These are phyloP conservation scores for Anisogramma anomala DNA, from an alignment of 2,329 filamentous ascomycete genomes.

Conservation along the genomic window DNA sequence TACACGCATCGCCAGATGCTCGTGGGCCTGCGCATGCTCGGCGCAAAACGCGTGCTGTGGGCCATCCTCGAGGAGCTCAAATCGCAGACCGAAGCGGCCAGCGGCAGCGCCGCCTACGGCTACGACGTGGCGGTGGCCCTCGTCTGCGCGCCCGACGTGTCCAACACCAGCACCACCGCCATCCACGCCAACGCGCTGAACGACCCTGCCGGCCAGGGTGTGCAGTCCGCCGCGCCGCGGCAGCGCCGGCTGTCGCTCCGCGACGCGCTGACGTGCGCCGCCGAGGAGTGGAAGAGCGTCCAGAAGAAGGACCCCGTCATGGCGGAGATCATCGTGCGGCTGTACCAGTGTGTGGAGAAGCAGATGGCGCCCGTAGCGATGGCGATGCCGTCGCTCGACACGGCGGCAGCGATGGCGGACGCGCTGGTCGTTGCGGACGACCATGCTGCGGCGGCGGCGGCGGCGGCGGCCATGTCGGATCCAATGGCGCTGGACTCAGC, in stretches of 20 bases:
- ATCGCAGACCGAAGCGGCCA: conserved; percentile 46
- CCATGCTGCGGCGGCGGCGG: conserved; percentile 25
- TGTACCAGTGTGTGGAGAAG: conserved; percentile 54
- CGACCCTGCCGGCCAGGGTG: conserved; percentile 25
- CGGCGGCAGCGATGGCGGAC: conserved; percentile 23
- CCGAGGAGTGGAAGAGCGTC: conserved; percentile 44
- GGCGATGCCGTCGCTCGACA: conserved; percentile 15
- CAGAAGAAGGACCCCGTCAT: conserved; percentile 44
- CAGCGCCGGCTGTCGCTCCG: conserved; percentile 45
- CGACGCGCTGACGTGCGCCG: conserved; percentile 45
- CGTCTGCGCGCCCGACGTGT: conserved; percentile 54
- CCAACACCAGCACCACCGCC: conserved; percentile 34
- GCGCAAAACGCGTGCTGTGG: conserved; percentile 47
- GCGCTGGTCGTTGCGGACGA: conserved; percentile 28
- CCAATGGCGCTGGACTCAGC: conserved; percentile 26
- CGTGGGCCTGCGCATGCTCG: conserved; percentile 47
- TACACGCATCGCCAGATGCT: conserved; percentile 66
- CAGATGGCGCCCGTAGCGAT: conserved; percentile 35
- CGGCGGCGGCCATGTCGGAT: conserved; percentile 16
- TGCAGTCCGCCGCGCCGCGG: conserved; percentile 25
- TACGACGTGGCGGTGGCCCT: conserved; percentile 55
- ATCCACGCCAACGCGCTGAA: conserved; percentile 22
- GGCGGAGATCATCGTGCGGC: conserved; percentile 51
- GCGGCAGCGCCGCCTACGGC: conserved; percentile 45
- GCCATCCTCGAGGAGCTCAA: conserved; percentile 58